Percentiles rank a stretch among this genome's conserved stretches.
Evolutionary conservation across 1,139 yeast species (phyloP).

Genomic region (Nakaseomyces nivariensis): DNA sequence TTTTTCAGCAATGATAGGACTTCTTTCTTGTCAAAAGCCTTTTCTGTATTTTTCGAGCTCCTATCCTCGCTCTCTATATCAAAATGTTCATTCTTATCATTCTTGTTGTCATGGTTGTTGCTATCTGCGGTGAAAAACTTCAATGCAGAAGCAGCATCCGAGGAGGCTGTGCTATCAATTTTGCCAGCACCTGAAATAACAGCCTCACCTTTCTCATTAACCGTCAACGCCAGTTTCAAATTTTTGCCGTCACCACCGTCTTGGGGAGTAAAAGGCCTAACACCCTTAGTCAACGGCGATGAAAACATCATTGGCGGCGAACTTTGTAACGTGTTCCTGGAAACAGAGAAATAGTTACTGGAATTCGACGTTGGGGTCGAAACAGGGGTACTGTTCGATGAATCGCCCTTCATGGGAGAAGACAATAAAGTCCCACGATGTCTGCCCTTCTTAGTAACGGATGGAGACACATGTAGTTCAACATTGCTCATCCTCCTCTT

Average conservation of each 20-base stretch:
- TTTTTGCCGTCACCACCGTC: conserved; percentile 5
- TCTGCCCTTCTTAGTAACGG: conserved; percentile 18
- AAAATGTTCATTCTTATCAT: neutral
- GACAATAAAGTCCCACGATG: conserved; percentile 24
- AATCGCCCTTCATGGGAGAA: conserved; percentile 15
- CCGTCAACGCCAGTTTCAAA: conserved; percentile 12
- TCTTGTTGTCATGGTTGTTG: neutral
- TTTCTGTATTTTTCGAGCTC: neutral
- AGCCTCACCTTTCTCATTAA: conserved; percentile 21
- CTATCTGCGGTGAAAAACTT: neutral
- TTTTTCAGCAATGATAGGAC: conserved; percentile 20
- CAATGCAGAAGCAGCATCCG: neutral
- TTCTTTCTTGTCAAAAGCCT: conserved; percentile 12
- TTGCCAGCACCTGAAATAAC: conserved; percentile 11
- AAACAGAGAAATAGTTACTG: conserved; percentile 12
- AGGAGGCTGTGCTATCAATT: neutral
- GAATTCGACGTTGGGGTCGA: conserved; percentile 15
- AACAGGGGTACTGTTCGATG: conserved; percentile 8
- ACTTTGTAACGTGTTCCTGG: conserved; percentile 13
- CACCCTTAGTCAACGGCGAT: neutral
- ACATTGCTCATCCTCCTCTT: conserved; percentile 11
- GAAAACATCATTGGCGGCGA: conserved; percentile 15
- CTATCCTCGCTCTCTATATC: neutral
- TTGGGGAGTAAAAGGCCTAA: conserved; percentile 4
- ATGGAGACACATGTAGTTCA: conserved; percentile 5